Conservation (phyloP, 352 stramenopile genomes). For the Globisporangium canariense region DNA sequence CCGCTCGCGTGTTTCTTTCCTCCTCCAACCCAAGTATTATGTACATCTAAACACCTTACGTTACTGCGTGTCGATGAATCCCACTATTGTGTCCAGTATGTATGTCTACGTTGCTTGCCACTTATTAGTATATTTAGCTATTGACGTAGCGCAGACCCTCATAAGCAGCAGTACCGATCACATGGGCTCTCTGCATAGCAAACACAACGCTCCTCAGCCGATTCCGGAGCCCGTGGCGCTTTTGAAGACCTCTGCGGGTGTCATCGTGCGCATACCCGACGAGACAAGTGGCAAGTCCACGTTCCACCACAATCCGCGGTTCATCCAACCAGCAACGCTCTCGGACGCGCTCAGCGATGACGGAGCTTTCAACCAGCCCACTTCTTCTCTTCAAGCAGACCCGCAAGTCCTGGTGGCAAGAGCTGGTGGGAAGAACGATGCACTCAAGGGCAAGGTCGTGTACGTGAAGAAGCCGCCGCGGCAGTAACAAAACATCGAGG, state of each 20-base stretch:
- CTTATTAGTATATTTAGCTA: conserved; percentile 15
- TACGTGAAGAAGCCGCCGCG: conserved; percentile 51
- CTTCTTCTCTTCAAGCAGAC: background rate
- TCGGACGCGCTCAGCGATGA: conserved; percentile 8
- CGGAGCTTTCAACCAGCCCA: background rate
- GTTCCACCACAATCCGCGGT: conserved; percentile 50
- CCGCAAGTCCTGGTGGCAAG: conserved; percentile 33
- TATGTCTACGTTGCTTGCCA: background rate
- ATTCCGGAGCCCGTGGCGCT: conserved; percentile 33
- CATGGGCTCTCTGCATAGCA: conserved; percentile 41
- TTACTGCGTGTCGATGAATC: background rate
- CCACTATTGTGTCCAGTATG: background rate
- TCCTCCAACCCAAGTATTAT: conserved; percentile 1
- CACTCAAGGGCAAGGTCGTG: conserved; percentile 49
- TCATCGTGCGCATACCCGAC: conserved; percentile 49
- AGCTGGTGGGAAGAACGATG: conserved; percentile 35
- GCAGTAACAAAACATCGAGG: background rate
- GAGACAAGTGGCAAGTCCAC: conserved; percentile 18
- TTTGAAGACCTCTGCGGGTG: conserved; percentile 36
- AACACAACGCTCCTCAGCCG: conserved; percentile 20
- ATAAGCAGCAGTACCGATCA: background rate
- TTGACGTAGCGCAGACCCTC: background rate
- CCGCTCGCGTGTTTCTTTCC: background rate
- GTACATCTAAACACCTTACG: conserved; percentile 7
- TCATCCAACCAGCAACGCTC: conserved; percentile 16